Percentiles rank a stretch among this genome's conserved stretches.
These are phyloP conservation scores for Talaromyces nanjingensis DNA, from an alignment of 495 filamentous ascomycete genomes.

Conservation along the genomic window DNA sequence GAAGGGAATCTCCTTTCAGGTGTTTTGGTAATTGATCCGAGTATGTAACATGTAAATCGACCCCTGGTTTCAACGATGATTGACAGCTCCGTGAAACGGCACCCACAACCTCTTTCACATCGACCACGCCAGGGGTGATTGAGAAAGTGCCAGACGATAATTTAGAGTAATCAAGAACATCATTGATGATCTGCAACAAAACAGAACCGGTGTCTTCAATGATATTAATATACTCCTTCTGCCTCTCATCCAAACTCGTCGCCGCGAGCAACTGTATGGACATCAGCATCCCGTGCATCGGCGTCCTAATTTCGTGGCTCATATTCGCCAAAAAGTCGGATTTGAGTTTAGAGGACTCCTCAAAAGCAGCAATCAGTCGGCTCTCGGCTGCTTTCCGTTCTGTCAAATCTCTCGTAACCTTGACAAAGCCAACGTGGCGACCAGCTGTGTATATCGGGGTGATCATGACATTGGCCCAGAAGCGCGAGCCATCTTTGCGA, in stretches of 20 bases:
- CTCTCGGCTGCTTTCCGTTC: constrained; percentile 53
- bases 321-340: constrained; percentile 71
- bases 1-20: constrained; percentile 62
- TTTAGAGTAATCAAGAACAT: constrained; percentile 84
- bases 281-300: constrained; percentile 69
- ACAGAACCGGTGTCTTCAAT: constrained; percentile 75
- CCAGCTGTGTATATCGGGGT: constrained; percentile 51
- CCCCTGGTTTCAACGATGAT: constrained; percentile 50
- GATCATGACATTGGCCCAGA: constrained; percentile 65
- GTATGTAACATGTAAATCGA: constrained; percentile 47
- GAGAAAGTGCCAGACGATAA: constrained; percentile 81
- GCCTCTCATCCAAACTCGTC: constrained; percentile 58
- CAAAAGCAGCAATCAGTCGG: constrained; percentile 53
- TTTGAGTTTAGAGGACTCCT: constrained; percentile 58
- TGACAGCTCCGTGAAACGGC: constrained; percentile 48
- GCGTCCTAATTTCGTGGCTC: constrained; percentile 85
- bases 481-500: constrained; percentile 51
- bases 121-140: constrained; percentile 61
- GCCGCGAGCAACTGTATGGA: constrained; percentile 65
- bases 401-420: constrained; percentile 58
- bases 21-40: constrained; percentile 32
- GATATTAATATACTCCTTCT: constrained; percentile 68
- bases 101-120: constrained; percentile 50
- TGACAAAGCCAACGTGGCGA: constrained; percentile 55
- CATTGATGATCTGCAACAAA: constrained; percentile 82